Evolutionary conservation across 129 eudicot species (phyloP).

Genomic region (Artemisia annua): DNA sequence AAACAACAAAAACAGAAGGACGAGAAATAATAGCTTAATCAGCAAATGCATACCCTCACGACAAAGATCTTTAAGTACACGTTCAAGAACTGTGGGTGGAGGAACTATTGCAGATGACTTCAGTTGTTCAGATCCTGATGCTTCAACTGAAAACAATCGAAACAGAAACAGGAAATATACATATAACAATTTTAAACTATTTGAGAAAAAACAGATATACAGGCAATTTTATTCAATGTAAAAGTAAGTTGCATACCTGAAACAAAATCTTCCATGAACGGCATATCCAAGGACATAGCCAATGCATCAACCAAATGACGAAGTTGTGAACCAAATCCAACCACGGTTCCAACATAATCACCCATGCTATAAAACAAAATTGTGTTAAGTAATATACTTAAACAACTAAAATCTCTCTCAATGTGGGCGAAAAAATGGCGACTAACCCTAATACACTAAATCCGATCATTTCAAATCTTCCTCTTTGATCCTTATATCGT

Average conservation of each 20-base stretch:
- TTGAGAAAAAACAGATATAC: slow-evolving; percentile 4
- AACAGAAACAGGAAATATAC: slow-evolving; percentile 1
- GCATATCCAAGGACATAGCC: slow-evolving; percentile 64
- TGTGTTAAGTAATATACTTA: too few species aligned
- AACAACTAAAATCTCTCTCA: too few species aligned
- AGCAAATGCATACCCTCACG: slow-evolving; percentile 50
- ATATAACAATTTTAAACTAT: background rate
- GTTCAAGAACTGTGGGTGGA: slow-evolving; percentile 97
- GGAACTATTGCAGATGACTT: slow-evolving; percentile 82
- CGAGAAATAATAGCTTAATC: background rate
- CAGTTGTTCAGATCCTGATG: slow-evolving; percentile 59
- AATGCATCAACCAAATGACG: slow-evolving; percentile 63
- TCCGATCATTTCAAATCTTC: too few species aligned
- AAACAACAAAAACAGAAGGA: background rate
- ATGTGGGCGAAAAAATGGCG: too few species aligned
- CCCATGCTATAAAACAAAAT: slow-evolving; percentile 41
- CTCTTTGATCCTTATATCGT: too few species aligned
- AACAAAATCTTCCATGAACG: slow-evolving; percentile 87
- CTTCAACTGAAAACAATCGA: slow-evolving; percentile 53
- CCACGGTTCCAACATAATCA: slow-evolving; percentile 38
- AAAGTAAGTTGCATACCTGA: slow-evolving; percentile 52
- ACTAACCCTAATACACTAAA: too few species aligned
- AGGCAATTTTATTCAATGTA: slow-evolving; percentile 3
- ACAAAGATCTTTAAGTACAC: slow-evolving; percentile 93
- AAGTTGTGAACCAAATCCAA: slow-evolving; percentile 94